A percentile compares a stretch with the other conserved stretches of the same genome.
These are phyloP conservation scores for Eucalyptus pumila DNA, from an alignment of 345 rosid genomes.

Conservation along the genomic window DNA sequence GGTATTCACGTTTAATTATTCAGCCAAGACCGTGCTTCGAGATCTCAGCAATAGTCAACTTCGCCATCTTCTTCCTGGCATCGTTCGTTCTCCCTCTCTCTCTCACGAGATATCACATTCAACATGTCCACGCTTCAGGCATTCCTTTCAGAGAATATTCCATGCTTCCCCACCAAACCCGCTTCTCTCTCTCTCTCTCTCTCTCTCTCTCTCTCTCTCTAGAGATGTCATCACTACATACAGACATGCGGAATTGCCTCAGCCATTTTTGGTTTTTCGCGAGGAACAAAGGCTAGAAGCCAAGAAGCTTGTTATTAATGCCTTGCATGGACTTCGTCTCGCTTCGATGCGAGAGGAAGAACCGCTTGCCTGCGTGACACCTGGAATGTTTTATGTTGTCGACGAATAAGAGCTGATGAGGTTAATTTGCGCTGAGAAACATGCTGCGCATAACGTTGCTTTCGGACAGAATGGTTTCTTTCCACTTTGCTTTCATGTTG, in stretches of 20 bases:
- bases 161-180: not conserved
- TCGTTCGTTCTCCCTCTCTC: not conserved
- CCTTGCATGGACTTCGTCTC: not conserved
- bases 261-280: not conserved
- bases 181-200: not conserved
- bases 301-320: not conserved
- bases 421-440: not conserved
- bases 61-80: not conserved
- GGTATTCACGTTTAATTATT: not conserved
- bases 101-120: not conserved
- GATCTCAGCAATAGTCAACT: not conserved
- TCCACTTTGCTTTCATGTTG: not conserved
- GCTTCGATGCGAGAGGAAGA: not conserved
- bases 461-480: not conserved
- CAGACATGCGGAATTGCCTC: not conserved
- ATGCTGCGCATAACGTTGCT: not conserved
- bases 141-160: not conserved
- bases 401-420: not conserved
- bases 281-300: not conserved
- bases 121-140: not conserved
- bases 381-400: not conserved
- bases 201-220: not conserved
- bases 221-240: not conserved
- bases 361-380: not conserved
- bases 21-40: not conserved